Base-by-base conservation (phyloP, 257 asterid species). In the Mitragyna speciosa region DNA sequence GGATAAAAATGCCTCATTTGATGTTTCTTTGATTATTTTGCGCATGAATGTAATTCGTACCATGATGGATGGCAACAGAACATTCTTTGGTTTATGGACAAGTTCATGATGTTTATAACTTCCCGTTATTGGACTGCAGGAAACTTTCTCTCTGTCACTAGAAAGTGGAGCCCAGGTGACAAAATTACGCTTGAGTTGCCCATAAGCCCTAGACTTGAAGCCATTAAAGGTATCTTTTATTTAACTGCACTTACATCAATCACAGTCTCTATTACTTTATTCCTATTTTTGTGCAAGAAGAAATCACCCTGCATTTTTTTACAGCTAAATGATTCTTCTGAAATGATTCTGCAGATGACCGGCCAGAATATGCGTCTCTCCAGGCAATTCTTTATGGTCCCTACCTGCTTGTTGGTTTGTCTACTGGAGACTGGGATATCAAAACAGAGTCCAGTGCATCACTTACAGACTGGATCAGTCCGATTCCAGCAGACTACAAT, bases 321-420 rank as follows among this genome's bases (percentile, higher is more conserved):
- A 0, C 11, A 59, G 24, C 86, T 86, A 51, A 83, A 22, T 6
- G 45, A 74, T 48, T 79, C 16, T 51, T 76, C 61, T 83, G 45
- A 75, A 75, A 31, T 67, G 70, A 43, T 64, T 70, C 48, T 76
- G 56, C 85, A 93, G 99, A 95, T 81, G 98, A 95, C 26, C 83
- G 99, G 51, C 81, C 88, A 1, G 93, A 86, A 71, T 93, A 83
- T 75, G 84, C 91, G n/a, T 87, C 96, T 0, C 49, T 95, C 59
- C 90, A 91, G 41, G 97, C 99, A 49, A 85, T 95, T 83, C 83
- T 92, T 76, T 95, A 90, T 54, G 99, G 99, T 49, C 97, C 97
- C 70, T 95, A 95, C 88, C 97, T 93, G 75, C 97, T 95, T 3
- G 97, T 93, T 9, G 99, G 96, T 26, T 88, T 88, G 1, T 72